Percentiles rank a stretch among this genome's conserved stretches.
Evolutionary conservation across 345 rosid species (phyloP).

Genomic region (Hypericum androsaemum): DNA sequence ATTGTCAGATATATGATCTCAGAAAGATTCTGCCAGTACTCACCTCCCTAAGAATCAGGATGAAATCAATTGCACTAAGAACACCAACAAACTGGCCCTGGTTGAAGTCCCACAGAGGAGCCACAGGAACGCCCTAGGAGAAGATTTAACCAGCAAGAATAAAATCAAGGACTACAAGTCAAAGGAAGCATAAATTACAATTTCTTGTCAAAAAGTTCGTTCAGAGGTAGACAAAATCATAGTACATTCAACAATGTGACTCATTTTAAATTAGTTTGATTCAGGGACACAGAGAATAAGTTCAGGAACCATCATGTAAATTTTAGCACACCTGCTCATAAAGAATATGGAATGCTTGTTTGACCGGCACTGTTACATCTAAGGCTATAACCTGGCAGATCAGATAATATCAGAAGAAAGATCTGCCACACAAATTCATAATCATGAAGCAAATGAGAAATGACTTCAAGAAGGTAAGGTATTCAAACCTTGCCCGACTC

Average conservation of each 20-base stretch:
- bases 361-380: conserved; percentile 91
- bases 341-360: conserved; percentile 96
- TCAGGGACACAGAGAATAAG: background rate
- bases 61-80: conserved; percentile 72
- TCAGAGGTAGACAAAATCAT: too few relatives aligned
- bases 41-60: conserved; percentile 76
- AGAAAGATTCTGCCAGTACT: conserved; percentile 3
- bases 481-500: conserved; percentile 33
- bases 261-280: too few relatives aligned
- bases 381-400: conserved; percentile 66
- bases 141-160: background rate
- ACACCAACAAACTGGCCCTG: conserved; percentile 74
- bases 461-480: conserved; percentile 15
- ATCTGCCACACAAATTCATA: background rate
- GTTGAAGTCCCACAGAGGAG: conserved; percentile 74
- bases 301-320: conserved; percentile 4
- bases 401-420: conserved; percentile 4
- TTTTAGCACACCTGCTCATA: conserved; percentile 67
- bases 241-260: too few relatives aligned
- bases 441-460: conserved; percentile 7
- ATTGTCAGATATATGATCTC: too few relatives aligned
- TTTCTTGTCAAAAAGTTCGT: background rate
- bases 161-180: background rate
- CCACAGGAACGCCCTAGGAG: conserved; percentile 64
- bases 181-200: background rate